Evolutionary conservation across 2,329 filamentous ascomycete species (phyloP).

Genomic region (Immersiporthe knoxdaviesiana): DNA sequence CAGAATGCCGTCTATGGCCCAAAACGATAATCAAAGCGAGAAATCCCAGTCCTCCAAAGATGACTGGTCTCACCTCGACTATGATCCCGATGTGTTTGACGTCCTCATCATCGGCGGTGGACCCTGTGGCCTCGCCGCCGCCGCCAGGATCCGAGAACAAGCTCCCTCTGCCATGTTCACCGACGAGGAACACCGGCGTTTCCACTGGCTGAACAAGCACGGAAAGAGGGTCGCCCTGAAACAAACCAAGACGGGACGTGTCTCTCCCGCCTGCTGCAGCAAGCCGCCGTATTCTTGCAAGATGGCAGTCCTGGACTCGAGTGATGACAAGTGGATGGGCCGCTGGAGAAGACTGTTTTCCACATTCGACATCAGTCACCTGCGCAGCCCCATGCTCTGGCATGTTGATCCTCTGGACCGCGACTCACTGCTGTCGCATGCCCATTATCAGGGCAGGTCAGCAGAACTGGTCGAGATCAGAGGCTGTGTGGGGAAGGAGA

Average conservation of each 20-base stretch:
- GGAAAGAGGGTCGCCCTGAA: slow-evolving; percentile 63
- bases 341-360: slow-evolving; percentile 73
- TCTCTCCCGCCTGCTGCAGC: slow-evolving; percentile 19
- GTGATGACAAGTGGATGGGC: slow-evolving; percentile 66
- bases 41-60: neutral
- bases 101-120: slow-evolving; percentile 76
- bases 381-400: slow-evolving; percentile 83
- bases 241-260: slow-evolving; percentile 47
- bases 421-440: slow-evolving; percentile 72
- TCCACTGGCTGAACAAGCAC: slow-evolving; percentile 74
- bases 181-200: slow-evolving; percentile 80
- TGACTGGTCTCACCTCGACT: slow-evolving; percentile 4
- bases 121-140: slow-evolving; percentile 74
- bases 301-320: slow-evolving; percentile 70
- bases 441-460: slow-evolving; percentile 63
- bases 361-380: slow-evolving; percentile 69
- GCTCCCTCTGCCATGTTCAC: slow-evolving; percentile 81
- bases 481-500: slow-evolving; percentile 76
- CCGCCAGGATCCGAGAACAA: slow-evolving; percentile 70
- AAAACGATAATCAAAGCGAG: no score
- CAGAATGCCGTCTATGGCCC: neutral
- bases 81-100: slow-evolving; percentile 54
- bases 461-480: slow-evolving; percentile 70
- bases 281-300: slow-evolving; percentile 41
- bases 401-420: slow-evolving; percentile 77